Conservation (phyloP, 805 yeast genomes). For the Metschnikowia gruessii region DNA sequence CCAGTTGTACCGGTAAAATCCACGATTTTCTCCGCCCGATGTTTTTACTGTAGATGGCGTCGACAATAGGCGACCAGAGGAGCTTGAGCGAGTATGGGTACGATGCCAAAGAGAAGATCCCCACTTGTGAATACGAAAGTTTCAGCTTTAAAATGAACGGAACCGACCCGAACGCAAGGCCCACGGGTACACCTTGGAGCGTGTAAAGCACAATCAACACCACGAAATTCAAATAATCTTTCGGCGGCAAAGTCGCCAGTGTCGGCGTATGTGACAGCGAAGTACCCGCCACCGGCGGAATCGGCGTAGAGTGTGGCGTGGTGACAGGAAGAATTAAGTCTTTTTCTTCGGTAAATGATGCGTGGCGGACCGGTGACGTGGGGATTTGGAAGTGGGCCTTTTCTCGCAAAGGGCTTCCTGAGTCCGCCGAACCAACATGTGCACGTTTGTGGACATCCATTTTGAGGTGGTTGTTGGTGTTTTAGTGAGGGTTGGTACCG, state of each 20-base stretch:
- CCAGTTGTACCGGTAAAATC: slow-evolving; percentile 88
- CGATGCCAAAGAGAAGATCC: slow-evolving; percentile 85
- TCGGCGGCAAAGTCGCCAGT: slow-evolving; percentile 7
- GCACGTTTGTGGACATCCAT: slow-evolving; percentile 20
- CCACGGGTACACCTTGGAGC: slow-evolving; percentile 96
- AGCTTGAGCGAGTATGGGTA: slow-evolving; percentile 93
- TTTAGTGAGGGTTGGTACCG: too few species aligned
- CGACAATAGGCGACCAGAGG: slow-evolving; percentile 95
- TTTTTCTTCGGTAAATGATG: slow-evolving; percentile 23
- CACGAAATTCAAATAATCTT: slow-evolving; percentile 41
- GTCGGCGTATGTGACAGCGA: not conserved
- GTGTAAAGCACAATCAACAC: slow-evolving; percentile 73
- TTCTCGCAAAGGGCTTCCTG: not conserved
- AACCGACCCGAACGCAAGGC: slow-evolving; percentile 89
- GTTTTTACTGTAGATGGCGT: slow-evolving; percentile 65
- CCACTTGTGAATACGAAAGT: slow-evolving; percentile 83
- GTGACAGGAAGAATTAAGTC: slow-evolving; percentile 35
- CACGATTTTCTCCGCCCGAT: slow-evolving; percentile 87
- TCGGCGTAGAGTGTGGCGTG: not conserved
- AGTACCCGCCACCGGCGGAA: too few species aligned
- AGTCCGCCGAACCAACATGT: not conserved
- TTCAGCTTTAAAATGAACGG: slow-evolving; percentile 86
- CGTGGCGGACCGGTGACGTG: slow-evolving; percentile 11
- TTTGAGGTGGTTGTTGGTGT: too few species aligned
- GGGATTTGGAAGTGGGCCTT: slow-evolving; percentile 5